Evolutionary conservation across 768 basidiomycete genomes (phyloP), one percentile per base, ranked within the genome.

Genomic region (Hericium erinaceus): DNA sequence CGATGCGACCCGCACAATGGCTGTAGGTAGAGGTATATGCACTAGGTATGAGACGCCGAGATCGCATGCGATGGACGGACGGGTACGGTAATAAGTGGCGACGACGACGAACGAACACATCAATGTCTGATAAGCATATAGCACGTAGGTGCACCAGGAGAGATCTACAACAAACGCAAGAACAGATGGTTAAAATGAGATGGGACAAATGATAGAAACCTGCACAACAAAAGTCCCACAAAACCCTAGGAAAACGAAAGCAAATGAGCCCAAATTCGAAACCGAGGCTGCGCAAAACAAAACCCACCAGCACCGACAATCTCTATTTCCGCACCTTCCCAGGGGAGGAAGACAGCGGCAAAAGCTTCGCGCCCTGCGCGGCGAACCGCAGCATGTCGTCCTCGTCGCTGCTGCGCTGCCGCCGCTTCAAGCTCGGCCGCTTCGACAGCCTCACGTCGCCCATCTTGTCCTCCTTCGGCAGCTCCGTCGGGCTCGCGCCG

Each of bases 401-500:
- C 39, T 64, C 64, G 44, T 65, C 69, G 33, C 58, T 60, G 57
- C 62, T 65, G 26, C 64, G 57, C 57, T 64, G 58, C 64, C 76
- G 75, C 46, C 78, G 73, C 65, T 86, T 84, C 58, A 84, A 72
- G 60, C 84, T 89, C 38, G 85, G 85, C 40, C 85, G 77, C 69
- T 89, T 89, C 28, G 80, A 77, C 57, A 81, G 72, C 55, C 78
- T 72, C 54, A 77, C 67, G 38, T 79, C 80, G 3, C 84, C 85
- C 44, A 73, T 75, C 63, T 73, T 78, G 56, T 80, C 81, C 69
- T 87, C 81, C 67, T 79, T 83, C 56, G 73, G 69, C 55, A 86
- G 70, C 69, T 89, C 87, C 11, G 85, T 85, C 41, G 88, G 87
- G 62, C 86, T 88, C 37, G 84, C 81, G 2, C 78, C 78, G 20